Percentiles rank a stretch among this genome's conserved stretches.
Conservation (phyloP, 495 filamentous ascomycete genomes). For the Cudoniella acicularis region DNA sequence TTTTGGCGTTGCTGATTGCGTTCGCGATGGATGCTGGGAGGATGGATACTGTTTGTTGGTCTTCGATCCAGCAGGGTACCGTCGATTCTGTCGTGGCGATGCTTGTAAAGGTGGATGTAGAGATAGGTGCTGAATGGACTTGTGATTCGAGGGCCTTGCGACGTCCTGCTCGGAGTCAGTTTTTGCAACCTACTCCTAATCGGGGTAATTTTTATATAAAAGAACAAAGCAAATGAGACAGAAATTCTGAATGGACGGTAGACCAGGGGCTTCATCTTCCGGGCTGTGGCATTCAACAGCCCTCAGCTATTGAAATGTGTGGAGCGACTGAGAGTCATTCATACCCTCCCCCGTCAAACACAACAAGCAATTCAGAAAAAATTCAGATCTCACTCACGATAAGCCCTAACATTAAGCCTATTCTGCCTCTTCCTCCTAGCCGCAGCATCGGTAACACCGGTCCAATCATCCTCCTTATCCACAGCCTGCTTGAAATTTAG, state of each 20-base stretch:
- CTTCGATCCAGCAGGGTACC: constrained; percentile 13
- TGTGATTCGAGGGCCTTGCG: constrained; percentile 2
- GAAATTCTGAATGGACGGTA: too few relatives aligned
- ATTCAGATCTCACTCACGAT: constrained; percentile 31
- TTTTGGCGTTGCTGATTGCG: too few relatives aligned
- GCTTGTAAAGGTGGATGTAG: constrained; percentile 4
- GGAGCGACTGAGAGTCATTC: too few relatives aligned
- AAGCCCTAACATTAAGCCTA: constrained; percentile 39
- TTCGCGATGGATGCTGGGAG: constrained; percentile 17
- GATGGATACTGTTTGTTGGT: constrained; percentile 5
- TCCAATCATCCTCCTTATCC: constrained; percentile 39
- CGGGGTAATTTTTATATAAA: too few relatives aligned
- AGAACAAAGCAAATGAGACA: too few relatives aligned
- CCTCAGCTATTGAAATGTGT: not conserved
- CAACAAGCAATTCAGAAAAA: too few relatives aligned
- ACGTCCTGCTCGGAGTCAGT: too few relatives aligned
- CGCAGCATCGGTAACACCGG: constrained; percentile 35
- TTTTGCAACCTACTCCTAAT: too few relatives aligned
- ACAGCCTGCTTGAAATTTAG: constrained; percentile 1
- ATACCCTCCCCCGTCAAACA: too few relatives aligned
- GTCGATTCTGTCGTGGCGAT: not conserved
- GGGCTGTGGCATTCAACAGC: too few relatives aligned
- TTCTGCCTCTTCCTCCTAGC: constrained; percentile 29
- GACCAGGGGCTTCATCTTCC: too few relatives aligned
- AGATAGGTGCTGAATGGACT: not conserved